Evolutionary conservation across 2,329 filamentous ascomycete genomes (phyloP).

Genomic region (Penicillium italicum): DNA sequence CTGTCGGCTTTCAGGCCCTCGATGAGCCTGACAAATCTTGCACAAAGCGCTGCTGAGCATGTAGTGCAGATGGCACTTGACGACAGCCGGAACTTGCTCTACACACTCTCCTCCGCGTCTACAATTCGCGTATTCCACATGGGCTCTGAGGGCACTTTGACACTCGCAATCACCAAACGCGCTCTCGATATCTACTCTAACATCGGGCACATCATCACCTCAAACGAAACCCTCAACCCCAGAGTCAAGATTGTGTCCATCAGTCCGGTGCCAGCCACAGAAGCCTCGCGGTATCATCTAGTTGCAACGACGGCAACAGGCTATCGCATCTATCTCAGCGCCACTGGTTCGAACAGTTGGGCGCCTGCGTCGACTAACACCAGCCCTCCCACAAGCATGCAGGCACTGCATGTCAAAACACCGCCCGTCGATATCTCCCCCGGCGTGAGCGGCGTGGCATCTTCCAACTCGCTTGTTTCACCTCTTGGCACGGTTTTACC

Average conservation of each 20-base stretch:
- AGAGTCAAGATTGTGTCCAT: constrained; percentile 76
- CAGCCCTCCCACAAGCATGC: constrained; percentile 85
- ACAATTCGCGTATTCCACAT: constrained; percentile 91
- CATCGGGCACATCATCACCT: constrained; percentile 78
- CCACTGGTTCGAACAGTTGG: constrained; percentile 66
- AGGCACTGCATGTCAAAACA: constrained; percentile 94
- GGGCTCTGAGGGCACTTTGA: constrained; percentile 56
- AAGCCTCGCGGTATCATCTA: constrained; percentile 78
- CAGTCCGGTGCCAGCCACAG: constrained; percentile 77
- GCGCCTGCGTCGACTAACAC: constrained; percentile 55
- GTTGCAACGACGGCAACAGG: constrained; percentile 89
- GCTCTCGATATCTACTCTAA: constrained; percentile 58
- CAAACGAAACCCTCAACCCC: constrained; percentile 66
- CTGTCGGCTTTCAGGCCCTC: constrained; percentile 56
- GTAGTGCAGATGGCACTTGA: constrained; percentile 81
- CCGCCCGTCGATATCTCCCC: constrained; percentile 57
- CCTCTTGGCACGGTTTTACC: constrained; percentile 25
- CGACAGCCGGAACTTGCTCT: constrained; percentile 81
- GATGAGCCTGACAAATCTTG: constrained; percentile 38
- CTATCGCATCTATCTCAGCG: constrained; percentile 86
- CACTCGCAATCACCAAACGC: constrained; percentile 55
- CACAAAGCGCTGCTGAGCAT: constrained; percentile 53
- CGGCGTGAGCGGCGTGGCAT: constrained; percentile 5
- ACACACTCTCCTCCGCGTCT: constrained; percentile 82
- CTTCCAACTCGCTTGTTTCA: constrained; percentile 23